A percentile compares a stretch with the other conserved stretches of the same genome.
Conservation (phyloP, 1,139 yeast genomes). For the Barnettozyma hawaiiensis region DNA sequence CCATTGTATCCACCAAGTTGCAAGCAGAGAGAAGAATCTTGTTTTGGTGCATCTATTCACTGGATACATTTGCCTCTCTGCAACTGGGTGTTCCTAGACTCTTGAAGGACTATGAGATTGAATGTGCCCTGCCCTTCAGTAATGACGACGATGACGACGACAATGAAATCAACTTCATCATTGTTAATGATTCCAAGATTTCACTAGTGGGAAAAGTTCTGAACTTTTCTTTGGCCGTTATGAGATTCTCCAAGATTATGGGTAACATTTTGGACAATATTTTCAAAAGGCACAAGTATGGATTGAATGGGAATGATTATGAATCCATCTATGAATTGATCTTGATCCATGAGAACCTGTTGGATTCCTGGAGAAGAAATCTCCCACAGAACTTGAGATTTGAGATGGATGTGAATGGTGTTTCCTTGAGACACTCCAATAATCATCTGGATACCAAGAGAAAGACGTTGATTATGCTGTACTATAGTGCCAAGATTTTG, state of each 20-base stretch:
- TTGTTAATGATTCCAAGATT: slow-evolving; percentile 51
- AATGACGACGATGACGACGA: slow-evolving; percentile 42
- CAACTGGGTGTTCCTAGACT: slow-evolving; percentile 79
- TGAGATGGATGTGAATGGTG: slow-evolving; percentile 63
- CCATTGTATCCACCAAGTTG: slow-evolving; percentile 53
- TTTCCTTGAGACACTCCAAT: slow-evolving; percentile 39
- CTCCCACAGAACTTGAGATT: slow-evolving; percentile 58
- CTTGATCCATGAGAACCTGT: slow-evolving; percentile 55
- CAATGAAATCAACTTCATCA: slow-evolving; percentile 49
- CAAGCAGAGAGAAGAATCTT: slow-evolving; percentile 78
- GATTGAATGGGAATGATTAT: slow-evolving; percentile 22
- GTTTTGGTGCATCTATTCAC: slow-evolving; percentile 78
- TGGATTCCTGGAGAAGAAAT: slow-evolving; percentile 77
- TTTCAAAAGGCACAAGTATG: slow-evolving; percentile 41
- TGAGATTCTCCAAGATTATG: slow-evolving; percentile 67
- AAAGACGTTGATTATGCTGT: slow-evolving; percentile 55
- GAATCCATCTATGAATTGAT: slow-evolving; percentile 34
- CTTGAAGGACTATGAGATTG: slow-evolving; percentile 73
- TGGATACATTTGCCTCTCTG: slow-evolving; percentile 72
- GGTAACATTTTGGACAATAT: slow-evolving; percentile 69
- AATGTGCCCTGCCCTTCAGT: slow-evolving; percentile 77
- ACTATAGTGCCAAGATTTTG: slow-evolving; percentile 74
- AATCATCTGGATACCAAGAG: slow-evolving; percentile 43
- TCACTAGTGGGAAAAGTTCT: slow-evolving; percentile 67
- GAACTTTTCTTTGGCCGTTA: slow-evolving; percentile 53